A percentile compares a stretch with the other conserved stretches of the same genome.
These are phyloP conservation scores for Acanthochlamys bracteata DNA, from an alignment of 106 monocot species.

Conservation along the genomic window DNA sequence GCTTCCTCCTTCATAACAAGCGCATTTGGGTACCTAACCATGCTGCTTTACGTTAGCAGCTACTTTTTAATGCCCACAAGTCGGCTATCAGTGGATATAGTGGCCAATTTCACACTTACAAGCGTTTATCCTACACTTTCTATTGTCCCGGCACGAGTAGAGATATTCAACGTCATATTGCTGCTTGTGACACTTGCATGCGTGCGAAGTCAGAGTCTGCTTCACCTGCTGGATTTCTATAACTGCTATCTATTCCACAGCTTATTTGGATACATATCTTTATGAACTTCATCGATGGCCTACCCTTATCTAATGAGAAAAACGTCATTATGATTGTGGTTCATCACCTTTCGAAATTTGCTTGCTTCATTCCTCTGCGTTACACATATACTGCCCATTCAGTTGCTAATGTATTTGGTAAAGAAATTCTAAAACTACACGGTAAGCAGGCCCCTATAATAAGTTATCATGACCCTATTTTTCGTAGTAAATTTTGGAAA, in stretches of 20 bases:
- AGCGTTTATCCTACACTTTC: background rate
- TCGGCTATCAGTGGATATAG: background rate
- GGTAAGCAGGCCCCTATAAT: background rate
- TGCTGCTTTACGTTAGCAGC: background rate
- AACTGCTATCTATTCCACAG: background rate
- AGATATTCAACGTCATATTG: background rate
- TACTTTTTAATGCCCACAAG: background rate
- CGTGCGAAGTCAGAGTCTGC: background rate
- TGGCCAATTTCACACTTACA: background rate
- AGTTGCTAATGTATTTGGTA: background rate
- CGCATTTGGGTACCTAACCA: background rate
- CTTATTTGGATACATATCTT: conserved; percentile 2
- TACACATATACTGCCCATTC: background rate
- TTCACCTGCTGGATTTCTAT: background rate
- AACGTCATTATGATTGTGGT: conserved; percentile 1
- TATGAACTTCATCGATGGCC: conserved; percentile 4
- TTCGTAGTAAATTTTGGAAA: background rate
- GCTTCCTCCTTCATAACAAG: too few species aligned
- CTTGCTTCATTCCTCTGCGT: background rate
- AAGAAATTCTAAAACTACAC: background rate
- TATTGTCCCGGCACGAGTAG: background rate
- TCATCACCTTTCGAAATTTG: background rate
- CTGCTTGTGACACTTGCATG: background rate
- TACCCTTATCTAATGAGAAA: background rate
- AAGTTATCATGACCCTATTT: background rate